Base-by-base conservation (phyloP, 2,329 filamentous ascomycete species). In the Microsporum ferrugineum region DNA sequence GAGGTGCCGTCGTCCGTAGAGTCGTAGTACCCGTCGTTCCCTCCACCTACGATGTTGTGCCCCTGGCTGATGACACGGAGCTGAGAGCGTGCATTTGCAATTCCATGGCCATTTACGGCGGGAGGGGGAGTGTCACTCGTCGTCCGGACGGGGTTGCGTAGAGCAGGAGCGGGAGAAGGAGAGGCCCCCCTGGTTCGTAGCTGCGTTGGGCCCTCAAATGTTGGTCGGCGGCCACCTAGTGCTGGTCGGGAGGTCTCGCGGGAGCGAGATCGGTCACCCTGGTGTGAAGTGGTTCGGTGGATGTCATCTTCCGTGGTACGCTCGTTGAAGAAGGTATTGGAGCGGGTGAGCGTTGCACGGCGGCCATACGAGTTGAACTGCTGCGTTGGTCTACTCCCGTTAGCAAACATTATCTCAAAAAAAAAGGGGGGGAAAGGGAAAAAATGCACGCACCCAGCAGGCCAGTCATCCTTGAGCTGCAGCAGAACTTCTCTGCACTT, bases 401-500 rank as follows among this genome's bases (percentile, higher is more conserved):
- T 43, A 43, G n/a, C n/a, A 14, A 41, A 7, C 17, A 57, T 8
- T 14, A 27, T 7, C 29, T 10, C 6, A 7, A 49, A 47, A 33
- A 55, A 38, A 49, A 23, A 5, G 38, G 47, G 23, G 49, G 33
- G 7, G 63, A 31, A 43, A 41, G 17, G 5, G 39, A 47, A 29
- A 55, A 36, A 8, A 64, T 41, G 17, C 33, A 70, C 79, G 71
- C 74, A 85, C 84, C 77, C 78, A 68, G 78, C 80, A 62, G 86
- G 85, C 86, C 86, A 88, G 64, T 88, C 84, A 67, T 81, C 80
- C 77, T 83, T 87, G 65, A 88, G 73, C 66, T 84, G 83, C 64
- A 86, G 66, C 60, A 97, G 82, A 66, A 95, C 88, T 66, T 96
- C 91, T 60, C 88, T 84, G 71, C 90, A 96, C 63, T 88, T 86